Percentiles rank a stretch among this genome's conserved stretches.
Evolutionary conservation across 2,329 filamentous ascomycete genomes (phyloP).

Genomic region (Boeremia lycopersici): DNA sequence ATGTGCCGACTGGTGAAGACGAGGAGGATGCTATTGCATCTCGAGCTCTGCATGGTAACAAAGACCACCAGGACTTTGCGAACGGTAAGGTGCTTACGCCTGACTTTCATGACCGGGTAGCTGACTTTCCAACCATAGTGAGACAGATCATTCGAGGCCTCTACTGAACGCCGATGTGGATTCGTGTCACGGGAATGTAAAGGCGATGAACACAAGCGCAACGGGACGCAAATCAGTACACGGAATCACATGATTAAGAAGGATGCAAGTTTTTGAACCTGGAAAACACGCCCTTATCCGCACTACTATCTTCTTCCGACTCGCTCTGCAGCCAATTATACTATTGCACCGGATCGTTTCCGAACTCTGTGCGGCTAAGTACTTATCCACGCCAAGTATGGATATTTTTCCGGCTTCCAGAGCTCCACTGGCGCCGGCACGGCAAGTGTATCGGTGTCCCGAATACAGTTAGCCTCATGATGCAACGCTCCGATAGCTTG

Average conservation of each 20-base stretch:
- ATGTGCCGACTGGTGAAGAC: conserved; percentile 43
- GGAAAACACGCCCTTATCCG: conserved; percentile 31
- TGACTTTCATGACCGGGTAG: not conserved
- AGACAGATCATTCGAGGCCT: conserved; percentile 42
- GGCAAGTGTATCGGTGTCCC: conserved; percentile 41
- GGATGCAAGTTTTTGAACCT: not conserved
- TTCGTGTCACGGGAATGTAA: not conserved
- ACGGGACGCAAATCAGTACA: not conserved
- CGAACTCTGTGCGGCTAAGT: conserved; percentile 30
- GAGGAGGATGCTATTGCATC: conserved; percentile 46
- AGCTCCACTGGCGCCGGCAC: conserved; percentile 39
- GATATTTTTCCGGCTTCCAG: conserved; percentile 28
- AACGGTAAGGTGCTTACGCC: conserved; percentile 29
- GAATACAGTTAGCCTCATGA: conserved; percentile 30
- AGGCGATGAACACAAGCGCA: not conserved
- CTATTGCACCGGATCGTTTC: conserved; percentile 18
- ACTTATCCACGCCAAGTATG: conserved; percentile 32
- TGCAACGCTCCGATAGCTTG: conserved; percentile 32
- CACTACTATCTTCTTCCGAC: conserved; percentile 18
- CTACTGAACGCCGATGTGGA: conserved; percentile 24
- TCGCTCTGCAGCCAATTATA: conserved; percentile 17
- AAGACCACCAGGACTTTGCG: conserved; percentile 46
- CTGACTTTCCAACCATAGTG: conserved; percentile 28
- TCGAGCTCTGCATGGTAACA: conserved; percentile 41
- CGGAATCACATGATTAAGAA: conserved; percentile 8